Conservation (phyloP, 1,284 basidiomycete species). For the Baeospora myosura region DNA sequence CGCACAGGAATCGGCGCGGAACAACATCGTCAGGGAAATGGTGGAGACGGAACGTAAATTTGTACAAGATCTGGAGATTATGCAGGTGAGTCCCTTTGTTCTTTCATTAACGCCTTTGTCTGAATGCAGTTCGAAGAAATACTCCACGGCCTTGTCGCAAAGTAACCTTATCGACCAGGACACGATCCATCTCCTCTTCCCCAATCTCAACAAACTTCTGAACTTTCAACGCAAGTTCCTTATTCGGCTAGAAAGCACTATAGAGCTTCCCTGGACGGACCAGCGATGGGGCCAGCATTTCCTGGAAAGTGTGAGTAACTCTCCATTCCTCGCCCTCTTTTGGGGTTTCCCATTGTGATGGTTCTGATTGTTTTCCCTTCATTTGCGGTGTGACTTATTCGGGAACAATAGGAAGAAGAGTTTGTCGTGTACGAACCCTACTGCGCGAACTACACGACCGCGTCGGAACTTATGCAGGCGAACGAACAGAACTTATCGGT, state of each 20-base stretch:
- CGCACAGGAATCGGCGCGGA: slow-evolving; percentile 61
- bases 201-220: slow-evolving; percentile 90
- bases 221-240: slow-evolving; percentile 97
- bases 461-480: slow-evolving; percentile 78
- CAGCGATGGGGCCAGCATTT: slow-evolving; percentile 88
- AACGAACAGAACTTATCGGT: slow-evolving; percentile 82
- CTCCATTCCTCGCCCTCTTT: slow-evolving; percentile 26
- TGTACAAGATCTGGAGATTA: slow-evolving; percentile 94
- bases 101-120: background rate
- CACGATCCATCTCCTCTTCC: slow-evolving; percentile 92
- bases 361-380: slow-evolving; percentile 23
- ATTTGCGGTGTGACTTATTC: slow-evolving; percentile 19
- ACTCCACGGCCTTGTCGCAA: slow-evolving; percentile 72
- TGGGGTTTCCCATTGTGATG: slow-evolving; percentile 29
- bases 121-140: slow-evolving; percentile 47
- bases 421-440: slow-evolving; percentile 96
- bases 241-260: slow-evolving; percentile 85
- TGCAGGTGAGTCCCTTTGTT: slow-evolving; percentile 62
- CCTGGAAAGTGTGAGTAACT: slow-evolving; percentile 63
- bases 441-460: slow-evolving; percentile 91
- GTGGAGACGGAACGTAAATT: slow-evolving; percentile 96
- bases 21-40: slow-evolving; percentile 80
- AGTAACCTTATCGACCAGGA: slow-evolving; percentile 86
- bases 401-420: slow-evolving; percentile 78
- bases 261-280: slow-evolving; percentile 78